Evolutionary conservation across 352 stramenopile species (phyloP).

Genomic region (Halophytophthora polymorphica): DNA sequence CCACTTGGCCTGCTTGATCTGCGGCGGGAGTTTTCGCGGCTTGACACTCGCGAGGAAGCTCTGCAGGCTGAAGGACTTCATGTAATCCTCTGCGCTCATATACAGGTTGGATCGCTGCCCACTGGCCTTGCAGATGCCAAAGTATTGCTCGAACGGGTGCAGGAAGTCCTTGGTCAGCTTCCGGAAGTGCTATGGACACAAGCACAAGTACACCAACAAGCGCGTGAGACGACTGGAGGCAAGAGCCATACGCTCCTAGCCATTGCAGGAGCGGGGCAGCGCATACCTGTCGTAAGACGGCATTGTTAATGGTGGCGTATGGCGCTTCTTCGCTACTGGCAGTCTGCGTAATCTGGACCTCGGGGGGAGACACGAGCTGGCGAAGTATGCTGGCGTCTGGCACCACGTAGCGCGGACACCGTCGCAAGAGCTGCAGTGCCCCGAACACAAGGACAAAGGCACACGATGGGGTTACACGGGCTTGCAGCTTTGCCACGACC

Average conservation of each 20-base stretch:
- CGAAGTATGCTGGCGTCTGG: slow-evolving; percentile 59
- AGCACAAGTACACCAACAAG: not conserved
- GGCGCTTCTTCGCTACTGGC: slow-evolving; percentile 60
- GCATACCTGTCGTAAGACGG: slow-evolving; percentile 68
- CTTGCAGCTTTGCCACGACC: too few relatives aligned
- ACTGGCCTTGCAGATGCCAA: slow-evolving; percentile 74
- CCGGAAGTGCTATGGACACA: slow-evolving; percentile 67
- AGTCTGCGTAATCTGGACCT: slow-evolving; percentile 45
- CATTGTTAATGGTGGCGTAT: slow-evolving; percentile 81
- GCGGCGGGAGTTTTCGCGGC: slow-evolving; percentile 42
- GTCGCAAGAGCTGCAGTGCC: slow-evolving; percentile 44
- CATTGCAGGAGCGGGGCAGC: not conserved
- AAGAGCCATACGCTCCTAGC: not conserved
- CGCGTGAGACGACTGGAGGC: slow-evolving; percentile 1
- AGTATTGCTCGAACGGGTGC: slow-evolving; percentile 86
- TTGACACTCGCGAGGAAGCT: slow-evolving; percentile 61
- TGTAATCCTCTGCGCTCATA: slow-evolving; percentile 58
- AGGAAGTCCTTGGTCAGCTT: slow-evolving; percentile 83
- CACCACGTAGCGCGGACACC: slow-evolving; percentile 50
- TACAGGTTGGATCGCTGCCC: slow-evolving; percentile 64
- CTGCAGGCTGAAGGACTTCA: slow-evolving; percentile 67
- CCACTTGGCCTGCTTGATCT: slow-evolving; percentile 70
- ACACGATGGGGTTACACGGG: not conserved
- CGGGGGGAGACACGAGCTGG: slow-evolving; percentile 56
- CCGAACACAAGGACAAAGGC: not conserved